Base-by-base conservation (phyloP, 2,329 filamentous ascomycete species). In the Aspergillus ibericus region DNA sequence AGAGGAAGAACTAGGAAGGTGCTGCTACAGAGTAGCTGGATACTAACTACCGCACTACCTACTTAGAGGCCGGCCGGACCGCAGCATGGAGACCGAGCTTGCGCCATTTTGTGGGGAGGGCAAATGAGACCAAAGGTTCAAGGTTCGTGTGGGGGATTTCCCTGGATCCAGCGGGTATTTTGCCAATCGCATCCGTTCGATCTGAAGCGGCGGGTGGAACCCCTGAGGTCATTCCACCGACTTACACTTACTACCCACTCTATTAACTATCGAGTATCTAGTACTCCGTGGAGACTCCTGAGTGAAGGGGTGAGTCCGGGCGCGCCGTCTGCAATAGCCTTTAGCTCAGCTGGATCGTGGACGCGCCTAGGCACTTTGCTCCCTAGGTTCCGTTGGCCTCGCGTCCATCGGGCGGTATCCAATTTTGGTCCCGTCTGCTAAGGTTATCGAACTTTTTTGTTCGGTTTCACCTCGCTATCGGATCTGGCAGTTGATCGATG, bases 131-230 rank as follows among this genome's bases (percentile, higher is more conserved):
- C 9, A 10, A 32, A 50, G 42, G 38, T 34, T 42, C 47, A 42
- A 48, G 50, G 55, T 57, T 63, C 51, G 46, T 64, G 63, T 66
- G 63, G 63, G 63, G 63, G 63, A 64, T 65, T 64, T 64, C 56
- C 62, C 56, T 63, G 59, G 61, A 56, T 57, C 59, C 63, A 42
- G 55, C 27, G 7, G 46, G 38, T 48, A 42, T 20, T 49, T 49
- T 55, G 59, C 60, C 62, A 63, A 64, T 64, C 49, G 50, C 18
- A 53, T 36, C 53, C 51, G 36, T 53, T 53, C 38, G 36, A 53
- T 53, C 51, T 36, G 25, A 22, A 20, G 22, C 38, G 25, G 51
- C 36, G 38, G 51, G 51, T 53, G 51, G 38, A 20, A 20, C 51
- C 51, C 38, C 38, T 42, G 32, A 40, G 51, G 51, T 53, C 51